A percentile compares a stretch with the other conserved stretches of the same genome.
phyloP scores from a whole-genome alignment of 768 basidiomycete species.

The Podaxis rugospora region DNA sequence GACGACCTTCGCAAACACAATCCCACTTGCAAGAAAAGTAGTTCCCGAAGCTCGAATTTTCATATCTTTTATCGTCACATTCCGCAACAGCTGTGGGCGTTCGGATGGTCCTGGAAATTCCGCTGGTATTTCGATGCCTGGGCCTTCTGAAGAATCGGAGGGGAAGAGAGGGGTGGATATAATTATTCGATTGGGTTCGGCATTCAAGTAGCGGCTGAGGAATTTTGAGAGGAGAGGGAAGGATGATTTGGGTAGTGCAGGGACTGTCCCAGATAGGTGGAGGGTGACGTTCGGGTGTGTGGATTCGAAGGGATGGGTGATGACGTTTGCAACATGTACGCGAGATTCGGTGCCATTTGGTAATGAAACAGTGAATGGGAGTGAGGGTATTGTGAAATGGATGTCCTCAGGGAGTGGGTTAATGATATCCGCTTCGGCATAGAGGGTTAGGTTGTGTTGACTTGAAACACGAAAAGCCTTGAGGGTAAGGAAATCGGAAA shows the following conservation, averaged over 20 bases:
- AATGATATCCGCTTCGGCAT: conserved; percentile 52
- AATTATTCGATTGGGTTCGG: conserved; percentile 48
- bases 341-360: conserved; percentile 24
- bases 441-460: conserved; percentile 33
- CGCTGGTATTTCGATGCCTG: conserved; percentile 39
- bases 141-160: conserved; percentile 22
- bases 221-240: conserved; percentile 52
- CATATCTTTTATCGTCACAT: conserved; percentile 78
- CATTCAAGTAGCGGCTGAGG: conserved; percentile 61
- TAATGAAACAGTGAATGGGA: conserved; percentile 62
- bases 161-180: conserved; percentile 46
- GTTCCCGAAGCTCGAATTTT: conserved; percentile 48
- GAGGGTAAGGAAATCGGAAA: conserved; percentile 58
- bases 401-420: conserved; percentile 53
- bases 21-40: conserved; percentile 63
- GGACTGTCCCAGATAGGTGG: conserved; percentile 48
- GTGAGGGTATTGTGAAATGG: conserved; percentile 44
- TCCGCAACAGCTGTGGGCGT: conserved; percentile 59
- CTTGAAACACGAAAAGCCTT: conserved; percentile 44
- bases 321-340: conserved; percentile 50
- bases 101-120: conserved; percentile 65
- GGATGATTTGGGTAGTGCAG: conserved; percentile 40
- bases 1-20: conserved; percentile 59
- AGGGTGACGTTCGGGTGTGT: conserved; percentile 69
- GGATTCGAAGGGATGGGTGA: conserved; percentile 51